Evolutionary conservation across 805 yeast genomes (phyloP).

Genomic region (Lipomyces starkeyi): DNA sequence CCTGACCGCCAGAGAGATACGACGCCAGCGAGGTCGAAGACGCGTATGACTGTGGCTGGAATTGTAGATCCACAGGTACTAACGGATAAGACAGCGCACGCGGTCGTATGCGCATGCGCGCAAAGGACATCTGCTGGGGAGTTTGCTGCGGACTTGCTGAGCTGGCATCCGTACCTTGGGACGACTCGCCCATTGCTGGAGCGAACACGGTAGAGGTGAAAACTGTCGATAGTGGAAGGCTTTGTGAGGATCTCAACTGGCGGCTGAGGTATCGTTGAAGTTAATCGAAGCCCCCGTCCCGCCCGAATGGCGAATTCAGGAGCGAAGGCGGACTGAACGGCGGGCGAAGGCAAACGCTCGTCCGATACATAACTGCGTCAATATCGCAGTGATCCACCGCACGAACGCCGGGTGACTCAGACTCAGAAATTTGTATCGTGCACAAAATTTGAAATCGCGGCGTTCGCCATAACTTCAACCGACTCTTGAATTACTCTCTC

Average conservation of each 20-base stretch:
- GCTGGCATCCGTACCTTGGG: conserved; percentile 23
- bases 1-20: conserved; percentile 11
- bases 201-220: neutral
- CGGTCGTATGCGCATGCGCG: conserved; percentile 24
- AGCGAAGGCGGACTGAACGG: neutral
- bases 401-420: neutral
- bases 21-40: conserved; percentile 20
- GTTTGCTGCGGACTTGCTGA: neutral
- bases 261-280: neutral
- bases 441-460: neutral
- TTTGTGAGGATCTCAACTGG: neutral
- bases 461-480: too few relatives aligned
- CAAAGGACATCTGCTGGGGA: neutral
- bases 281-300: neutral
- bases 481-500: too few relatives aligned
- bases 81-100: conserved; percentile 35
- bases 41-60: conserved; percentile 17
- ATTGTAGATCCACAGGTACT: conserved; percentile 26
- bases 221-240: neutral
- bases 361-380: neutral
- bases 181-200: conserved; percentile 21
- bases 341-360: neutral
- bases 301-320: neutral
- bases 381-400: neutral
- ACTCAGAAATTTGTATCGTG: neutral